Base-by-base conservation (phyloP, 352 stramenopile species). In the Chrysophaeum taylorii region DNA sequence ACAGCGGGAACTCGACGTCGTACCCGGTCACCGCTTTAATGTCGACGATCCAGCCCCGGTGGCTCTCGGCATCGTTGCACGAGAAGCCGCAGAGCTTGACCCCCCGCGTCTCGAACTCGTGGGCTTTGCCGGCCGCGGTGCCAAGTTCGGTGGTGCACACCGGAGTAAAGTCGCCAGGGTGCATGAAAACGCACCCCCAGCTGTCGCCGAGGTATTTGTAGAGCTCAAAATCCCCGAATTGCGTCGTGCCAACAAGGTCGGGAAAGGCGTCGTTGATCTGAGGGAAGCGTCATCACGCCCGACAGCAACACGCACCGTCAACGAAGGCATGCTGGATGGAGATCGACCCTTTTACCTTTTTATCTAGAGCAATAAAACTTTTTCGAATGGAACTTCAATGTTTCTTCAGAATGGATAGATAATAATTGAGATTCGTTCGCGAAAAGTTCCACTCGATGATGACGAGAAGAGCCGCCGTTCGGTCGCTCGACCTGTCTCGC, bases 61-160 rank as follows among this genome's bases (percentile, higher is more conserved):
- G 87, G 53, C 77, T 88, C 21, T 80, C 80, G 62, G 85, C 79
- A 50, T 82, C 76, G 76, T 92, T 90, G 76, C 84, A 91, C 42
- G 83, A 90, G 7, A 90, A 78, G 15, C 83, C 85, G 35, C 42
- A 57, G 15, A 81, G 23, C 78, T 93, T 94, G 64, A 89, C 81
- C 52, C 84, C 73, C 41, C 87, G 84, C 69, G 79, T 77, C 29
- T 78, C 70, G 63, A 96, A 92, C 67, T 94, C 87, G 53, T 90
- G 87, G 66, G 88, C 81, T 31, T 93, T 79, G n/a, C 86, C 84
- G 41, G 87, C 85, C 25, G 92, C 80, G 45, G 89, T 84, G 52
- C 89, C 89, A 66, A 97, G 82, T 73, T 97, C 89, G 0, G 89
- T 96, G 18, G 89, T 96, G 78, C 89, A 96, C 63, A 96, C 90